Percentiles rank a stretch among this genome's conserved stretches.
phyloP scores from a whole-genome alignment of 768 basidiomycete genomes.

The Cantharellus anzutake region DNA sequence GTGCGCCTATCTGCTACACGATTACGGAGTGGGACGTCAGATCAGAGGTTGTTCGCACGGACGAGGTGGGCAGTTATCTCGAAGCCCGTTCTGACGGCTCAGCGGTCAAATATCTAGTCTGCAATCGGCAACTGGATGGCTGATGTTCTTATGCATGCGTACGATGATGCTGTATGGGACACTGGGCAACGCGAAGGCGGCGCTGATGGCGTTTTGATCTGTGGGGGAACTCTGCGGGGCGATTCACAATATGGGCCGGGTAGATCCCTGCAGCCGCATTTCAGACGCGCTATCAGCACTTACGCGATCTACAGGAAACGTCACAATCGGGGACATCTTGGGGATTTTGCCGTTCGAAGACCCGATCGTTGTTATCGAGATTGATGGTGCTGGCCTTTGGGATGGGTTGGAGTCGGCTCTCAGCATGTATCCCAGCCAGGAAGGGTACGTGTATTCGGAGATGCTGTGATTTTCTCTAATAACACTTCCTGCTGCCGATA shows the following conservation, averaged over 20 bases:
- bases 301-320: conserved; percentile 25
- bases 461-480: not conserved
- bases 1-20: conserved; percentile 57
- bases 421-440: conserved; percentile 43
- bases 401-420: conserved; percentile 56
- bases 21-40: conserved; percentile 49
- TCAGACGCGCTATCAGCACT: not conserved
- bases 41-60: conserved; percentile 35
- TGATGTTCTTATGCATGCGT: conserved; percentile 66
- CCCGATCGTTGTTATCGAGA: conserved; percentile 58
- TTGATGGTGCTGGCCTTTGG: conserved; percentile 67
- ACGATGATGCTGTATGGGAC: conserved; percentile 30
- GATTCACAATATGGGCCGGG: conserved; percentile 63
- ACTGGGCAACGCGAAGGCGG: conserved; percentile 31
- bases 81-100: not conserved
- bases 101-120: conserved; percentile 24
- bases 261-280: conserved; percentile 1
- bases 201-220: conserved; percentile 65
- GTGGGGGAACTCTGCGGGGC: conserved; percentile 69
- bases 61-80: conserved; percentile 29
- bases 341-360: conserved; percentile 86
- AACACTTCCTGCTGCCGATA: not conserved
- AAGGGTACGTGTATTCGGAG: conserved; percentile 38
- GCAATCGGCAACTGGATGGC: conserved; percentile 68
- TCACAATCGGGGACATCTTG: conserved; percentile 72